Conservation (phyloP, 306 rosid species). For the Fragaria ananassa region DNA sequence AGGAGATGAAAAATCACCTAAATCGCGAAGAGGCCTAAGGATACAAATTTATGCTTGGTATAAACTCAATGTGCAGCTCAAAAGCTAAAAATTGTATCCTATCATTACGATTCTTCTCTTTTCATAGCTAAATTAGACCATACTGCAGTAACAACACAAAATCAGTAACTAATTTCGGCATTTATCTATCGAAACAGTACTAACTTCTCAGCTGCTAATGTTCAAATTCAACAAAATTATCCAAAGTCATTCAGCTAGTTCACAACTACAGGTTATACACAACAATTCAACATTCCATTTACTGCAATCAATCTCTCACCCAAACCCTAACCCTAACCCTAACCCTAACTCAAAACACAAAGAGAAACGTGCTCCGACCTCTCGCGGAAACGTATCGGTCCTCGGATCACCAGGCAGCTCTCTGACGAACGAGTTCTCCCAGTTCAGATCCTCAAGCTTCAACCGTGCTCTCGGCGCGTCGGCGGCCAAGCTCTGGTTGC, state of each 20-base stretch:
- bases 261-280: background rate
- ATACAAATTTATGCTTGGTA: background rate
- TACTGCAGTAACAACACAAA: background rate
- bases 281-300: background rate
- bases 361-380: slow-evolving; percentile 40
- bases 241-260: background rate
- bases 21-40: background rate
- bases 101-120: background rate
- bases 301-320: background rate
- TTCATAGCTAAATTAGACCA: background rate
- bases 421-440: slow-evolving; percentile 82
- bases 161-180: background rate
- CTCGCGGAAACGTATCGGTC: slow-evolving; percentile 65
- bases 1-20: background rate
- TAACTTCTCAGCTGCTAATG: background rate
- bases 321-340: slow-evolving; percentile 14
- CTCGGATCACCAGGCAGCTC: slow-evolving; percentile 76
- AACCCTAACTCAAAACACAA: slow-evolving; percentile 3
- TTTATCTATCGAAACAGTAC: background rate
- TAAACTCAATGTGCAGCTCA: background rate
- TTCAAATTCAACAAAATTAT: background rate
- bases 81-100: background rate
- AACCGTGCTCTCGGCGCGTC: slow-evolving; percentile 12
- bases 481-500: slow-evolving; percentile 49
- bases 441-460: slow-evolving; percentile 77